phyloP scores from a whole-genome alignment of 768 basidiomycete species.

The Pulveroboletus sp. region DNA sequence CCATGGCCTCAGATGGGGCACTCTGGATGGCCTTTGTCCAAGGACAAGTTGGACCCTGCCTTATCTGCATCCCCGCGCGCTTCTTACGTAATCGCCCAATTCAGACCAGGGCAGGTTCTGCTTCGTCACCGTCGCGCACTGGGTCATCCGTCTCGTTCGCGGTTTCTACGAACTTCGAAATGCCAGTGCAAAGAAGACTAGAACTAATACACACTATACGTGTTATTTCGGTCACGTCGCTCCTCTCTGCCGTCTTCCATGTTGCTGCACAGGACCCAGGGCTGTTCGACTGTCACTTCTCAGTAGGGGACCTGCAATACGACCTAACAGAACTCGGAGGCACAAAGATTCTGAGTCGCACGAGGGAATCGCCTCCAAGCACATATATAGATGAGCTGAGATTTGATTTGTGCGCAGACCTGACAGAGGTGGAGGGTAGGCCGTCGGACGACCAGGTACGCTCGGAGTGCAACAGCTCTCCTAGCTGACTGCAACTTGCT shows the following conservation, averaged over 20 bases:
- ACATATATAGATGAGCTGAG: constrained; percentile 51
- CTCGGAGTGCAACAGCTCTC: constrained; percentile 2
- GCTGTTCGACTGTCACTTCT: constrained; percentile 51
- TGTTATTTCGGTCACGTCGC: constrained; percentile 10
- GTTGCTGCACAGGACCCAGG: constrained; percentile 34
- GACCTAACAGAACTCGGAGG: constrained; percentile 57
- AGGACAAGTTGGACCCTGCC: constrained; percentile 10
- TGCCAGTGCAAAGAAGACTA: constrained; percentile 18
- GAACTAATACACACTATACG: background rate
- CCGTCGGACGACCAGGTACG: constrained; percentile 65
- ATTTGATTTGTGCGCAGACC: constrained; percentile 65
- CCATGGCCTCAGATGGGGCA: constrained; percentile 38
- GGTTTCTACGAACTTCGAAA: constrained; percentile 10
- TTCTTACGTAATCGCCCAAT: constrained; percentile 25
- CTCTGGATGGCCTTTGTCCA: constrained; percentile 12
- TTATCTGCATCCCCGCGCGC: constrained; percentile 26
- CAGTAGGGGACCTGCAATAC: constrained; percentile 42
- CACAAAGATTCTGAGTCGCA: constrained; percentile 46
- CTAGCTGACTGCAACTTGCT: constrained; percentile 5
- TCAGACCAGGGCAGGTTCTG: constrained; percentile 1
- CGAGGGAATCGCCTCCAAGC: constrained; percentile 61
- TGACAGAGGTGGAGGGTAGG: constrained; percentile 43
- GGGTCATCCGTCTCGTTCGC: background rate
- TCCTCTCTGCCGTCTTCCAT: constrained; percentile 22
- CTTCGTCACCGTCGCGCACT: background rate